Evolutionary conservation across 1,284 basidiomycete genomes (phyloP).

Genomic region (Trametes sp.): DNA sequence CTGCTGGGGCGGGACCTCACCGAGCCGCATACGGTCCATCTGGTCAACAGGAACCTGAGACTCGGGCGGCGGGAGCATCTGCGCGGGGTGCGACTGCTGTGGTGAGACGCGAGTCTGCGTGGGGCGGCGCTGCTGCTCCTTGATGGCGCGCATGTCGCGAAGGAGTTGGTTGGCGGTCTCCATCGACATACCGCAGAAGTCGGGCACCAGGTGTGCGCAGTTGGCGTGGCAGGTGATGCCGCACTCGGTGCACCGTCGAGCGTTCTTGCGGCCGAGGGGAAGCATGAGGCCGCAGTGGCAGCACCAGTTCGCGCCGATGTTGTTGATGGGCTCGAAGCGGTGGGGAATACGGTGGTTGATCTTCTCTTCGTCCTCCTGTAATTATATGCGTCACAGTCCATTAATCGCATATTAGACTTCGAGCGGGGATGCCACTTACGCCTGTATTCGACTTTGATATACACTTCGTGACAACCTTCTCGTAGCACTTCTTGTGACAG

Average conservation of each 20-base stretch:
- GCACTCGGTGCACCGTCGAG: constrained; percentile 95
- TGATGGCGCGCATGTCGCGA: constrained; percentile 89
- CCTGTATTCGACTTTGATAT: constrained; percentile 97
- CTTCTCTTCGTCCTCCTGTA: constrained; percentile 97
- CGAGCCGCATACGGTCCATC: constrained; percentile 62
- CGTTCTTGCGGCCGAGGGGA: constrained; percentile 96
- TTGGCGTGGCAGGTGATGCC: constrained; percentile 97
- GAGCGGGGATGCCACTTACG: constrained; percentile 56
- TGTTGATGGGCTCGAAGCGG: constrained; percentile 97
- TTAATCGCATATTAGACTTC: constrained; percentile 12
- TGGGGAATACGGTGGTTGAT: constrained; percentile 99
- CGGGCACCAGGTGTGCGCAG: constrained; percentile 97
- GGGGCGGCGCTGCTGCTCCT: constrained; percentile 52
- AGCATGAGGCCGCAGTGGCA: constrained; percentile 99
- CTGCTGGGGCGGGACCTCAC: constrained; percentile 38
- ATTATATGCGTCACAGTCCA: constrained; percentile 42
- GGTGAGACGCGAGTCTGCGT: constrained; percentile 32
- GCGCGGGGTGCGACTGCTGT: constrained; percentile 34
- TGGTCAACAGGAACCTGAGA: constrained; percentile 42
- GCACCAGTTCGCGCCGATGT: constrained; percentile 99
- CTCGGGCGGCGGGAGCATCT: constrained; percentile 30
- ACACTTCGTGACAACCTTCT: constrained; percentile 99
- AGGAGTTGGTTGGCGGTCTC: constrained; percentile 97
- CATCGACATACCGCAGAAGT: constrained; percentile 99
- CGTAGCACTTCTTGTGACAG: constrained; percentile 99